Evolutionary conservation across 805 yeast genomes (phyloP), one percentile per base, ranked within the genome.

Genomic region (Ogataea naganishii): DNA sequence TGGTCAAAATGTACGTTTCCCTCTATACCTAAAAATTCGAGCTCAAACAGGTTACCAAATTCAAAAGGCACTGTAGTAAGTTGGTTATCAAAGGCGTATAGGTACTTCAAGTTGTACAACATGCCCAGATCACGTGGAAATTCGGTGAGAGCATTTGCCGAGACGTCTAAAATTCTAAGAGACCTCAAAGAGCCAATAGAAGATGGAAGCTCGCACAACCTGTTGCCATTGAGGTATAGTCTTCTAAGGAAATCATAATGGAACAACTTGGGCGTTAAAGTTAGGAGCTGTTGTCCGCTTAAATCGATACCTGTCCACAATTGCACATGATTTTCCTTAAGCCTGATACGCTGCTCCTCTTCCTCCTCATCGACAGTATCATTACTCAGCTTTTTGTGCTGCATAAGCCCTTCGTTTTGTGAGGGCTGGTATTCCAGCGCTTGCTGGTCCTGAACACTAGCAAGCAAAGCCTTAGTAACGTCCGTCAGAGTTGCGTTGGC

Each of bases 231-330:
- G 43, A 92, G 60, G 53, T 82, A 92, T 32, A 92, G 63, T 37
- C 89, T 79, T 49, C 89, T 92, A 46, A 92, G 67, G 45, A 92
- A 92, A 36, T 71, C 69, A 55, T 86, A 92, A 26, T 75, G 72
- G 64, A 85, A 85, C 26, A 92, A 56, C 43, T 76, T 75, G 14
- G 80, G 72, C n/a, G 84, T 72, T 18, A 89, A 41, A 34, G 72
- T 69, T 38, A 73, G 62, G 30, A 92, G 64, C 20, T 89, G 83
- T 55, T 92, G 94, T 36, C 96, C 96, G 40, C 94, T 76, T 40
- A 89, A 63, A 59, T 92, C 99, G 40, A 92, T 62, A 5, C 88
- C 89, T 31, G 94, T 81, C 99, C 99, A 92, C 49, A 82, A 69
- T 58, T 88, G 96, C 36, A 77, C 79, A 21, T 80, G 75, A 47